Evolutionary conservation across 1,284 basidiomycete genomes (phyloP).

Genomic region (Moesziomyces aphidis): DNA sequence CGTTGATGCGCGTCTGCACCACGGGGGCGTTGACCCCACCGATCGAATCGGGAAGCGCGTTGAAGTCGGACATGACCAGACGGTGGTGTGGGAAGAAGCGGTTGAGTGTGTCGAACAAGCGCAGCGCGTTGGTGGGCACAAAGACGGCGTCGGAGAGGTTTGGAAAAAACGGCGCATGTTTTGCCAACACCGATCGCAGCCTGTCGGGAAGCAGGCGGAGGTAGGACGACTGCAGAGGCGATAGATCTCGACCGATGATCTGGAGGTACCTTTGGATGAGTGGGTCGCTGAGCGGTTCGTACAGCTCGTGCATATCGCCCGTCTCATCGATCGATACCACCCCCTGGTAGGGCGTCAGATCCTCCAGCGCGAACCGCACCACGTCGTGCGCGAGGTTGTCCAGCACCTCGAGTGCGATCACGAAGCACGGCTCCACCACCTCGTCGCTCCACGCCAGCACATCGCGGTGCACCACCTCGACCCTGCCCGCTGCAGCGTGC

Average conservation of each 20-base stretch:
- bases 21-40: slow-evolving; percentile 88
- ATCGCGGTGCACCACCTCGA: slow-evolving; percentile 82
- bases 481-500: slow-evolving; percentile 70
- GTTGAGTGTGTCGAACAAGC: slow-evolving; percentile 84
- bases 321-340: slow-evolving; percentile 82
- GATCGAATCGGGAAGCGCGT: slow-evolving; percentile 85
- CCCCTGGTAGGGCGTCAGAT: slow-evolving; percentile 83
- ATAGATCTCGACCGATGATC: slow-evolving; percentile 20
- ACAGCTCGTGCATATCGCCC: slow-evolving; percentile 88
- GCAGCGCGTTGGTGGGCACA: slow-evolving; percentile 90
- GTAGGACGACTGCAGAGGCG: slow-evolving; percentile 67
- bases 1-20: slow-evolving; percentile 90
- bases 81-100: slow-evolving; percentile 89
- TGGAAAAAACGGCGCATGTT: slow-evolving; percentile 76
- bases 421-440: slow-evolving; percentile 86
- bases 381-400: slow-evolving; percentile 99
- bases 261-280: slow-evolving; percentile 77
- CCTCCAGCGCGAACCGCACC: slow-evolving; percentile 83
- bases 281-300: slow-evolving; percentile 85
- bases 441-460: slow-evolving; percentile 82
- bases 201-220: slow-evolving; percentile 74
- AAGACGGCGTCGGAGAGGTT: slow-evolving; percentile 92
- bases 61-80: slow-evolving; percentile 92
- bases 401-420: slow-evolving; percentile 94
- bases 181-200: slow-evolving; percentile 33